Base-by-base conservation (phyloP, 345 rosid species). In the Salix suchowensis region DNA sequence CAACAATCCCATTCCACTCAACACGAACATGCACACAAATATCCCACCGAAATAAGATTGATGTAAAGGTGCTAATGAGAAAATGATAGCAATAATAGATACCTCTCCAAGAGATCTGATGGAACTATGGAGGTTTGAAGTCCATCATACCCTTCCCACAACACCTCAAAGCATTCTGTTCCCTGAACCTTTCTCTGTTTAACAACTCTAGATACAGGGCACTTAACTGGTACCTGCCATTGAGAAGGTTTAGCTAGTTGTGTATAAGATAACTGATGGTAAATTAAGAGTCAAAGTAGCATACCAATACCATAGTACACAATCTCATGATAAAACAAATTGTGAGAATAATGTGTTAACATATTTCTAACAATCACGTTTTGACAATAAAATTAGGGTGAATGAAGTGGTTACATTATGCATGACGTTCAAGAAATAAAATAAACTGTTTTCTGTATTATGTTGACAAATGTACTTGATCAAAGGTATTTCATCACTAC, bases 21-120 rank as follows among this genome's bases (percentile, higher is more conserved):
- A 40, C 44, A 10, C 44, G 44, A 40, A 40, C 2, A 7, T 23
- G 39, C 37, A 37, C 7, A 14, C 19, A 19, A 55, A 23, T 14
- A 28, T 34, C 54, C 36, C 16, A 70, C 68, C 44, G 19, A 5
- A 5, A 14, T 7, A 46, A 13, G 32, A 48, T 15, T 28, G 8
- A 21, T 42, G n/a, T 1, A 28, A 18, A 44, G 44, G 50, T 13
- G 23, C 23, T 1, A 26, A 15, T 73, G 7, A 46, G n/a, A 55
- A 2, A 67, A 44, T 26, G 40, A 55, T 1, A 21, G 36, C 4
- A 26, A 30, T 50, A 46, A 54, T 34, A 26, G 32, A 73, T 88
- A 95, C 98, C 94, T 92, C 77, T 87, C 87, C 64, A 93, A 64
- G 60, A 92, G 94, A 88, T 91, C 93, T 48, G 92, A 91, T 69